Evolutionary conservation across 331 rosid species (phyloP), one percentile per base, ranked within the genome.

Genomic region (Malus hybrid): DNA sequence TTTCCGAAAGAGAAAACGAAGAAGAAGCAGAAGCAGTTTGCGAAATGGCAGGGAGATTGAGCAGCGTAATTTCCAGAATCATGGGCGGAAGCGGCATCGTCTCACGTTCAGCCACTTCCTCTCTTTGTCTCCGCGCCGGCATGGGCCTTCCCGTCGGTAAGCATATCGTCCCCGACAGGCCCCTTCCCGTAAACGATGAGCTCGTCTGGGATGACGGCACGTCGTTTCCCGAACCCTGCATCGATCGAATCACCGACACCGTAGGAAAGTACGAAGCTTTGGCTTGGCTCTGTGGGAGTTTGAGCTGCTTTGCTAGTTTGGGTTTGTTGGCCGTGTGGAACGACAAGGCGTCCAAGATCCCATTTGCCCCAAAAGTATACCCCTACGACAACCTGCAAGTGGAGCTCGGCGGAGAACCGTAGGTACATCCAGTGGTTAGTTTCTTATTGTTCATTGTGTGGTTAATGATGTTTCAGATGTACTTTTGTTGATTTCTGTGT

Each of bases 211-310:
- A 95, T 81, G 90, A 95, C 32, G 98, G 98, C 34, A 95, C 97
- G 63, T 28, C 90, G 48, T 90, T 84, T 79, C 99, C 97, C 9
- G 96, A 95, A 80, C 99, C 99, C 54, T 95, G 97, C 64, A 87
- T 92, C 10, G 98, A 95, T 89, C 97, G 99, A 22, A 92, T 92
- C 73, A 96, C 99, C 11, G 96, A 95, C 65, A 92, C 99, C 0
- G 87, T 95, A 3, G 98, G 99, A 73, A 89, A 92, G 97, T 95
- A 92, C 77, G 97, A 95, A 85, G 99, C 99, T 73, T 86, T 95
- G 88, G 98, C 89, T 12, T 95, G 98, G 99, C 86, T 95, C 8
- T 89, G 97, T 72, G 98, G 97, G 57, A 96, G 98, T 22, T 86
- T 95, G 80, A 56, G 99, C 8, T 92, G 66, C 76, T 92, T 92